These are phyloP conservation scores for Asterophora parasitica DNA, from an alignment of 768 basidiomycete species.

Conservation along the genomic window DNA sequence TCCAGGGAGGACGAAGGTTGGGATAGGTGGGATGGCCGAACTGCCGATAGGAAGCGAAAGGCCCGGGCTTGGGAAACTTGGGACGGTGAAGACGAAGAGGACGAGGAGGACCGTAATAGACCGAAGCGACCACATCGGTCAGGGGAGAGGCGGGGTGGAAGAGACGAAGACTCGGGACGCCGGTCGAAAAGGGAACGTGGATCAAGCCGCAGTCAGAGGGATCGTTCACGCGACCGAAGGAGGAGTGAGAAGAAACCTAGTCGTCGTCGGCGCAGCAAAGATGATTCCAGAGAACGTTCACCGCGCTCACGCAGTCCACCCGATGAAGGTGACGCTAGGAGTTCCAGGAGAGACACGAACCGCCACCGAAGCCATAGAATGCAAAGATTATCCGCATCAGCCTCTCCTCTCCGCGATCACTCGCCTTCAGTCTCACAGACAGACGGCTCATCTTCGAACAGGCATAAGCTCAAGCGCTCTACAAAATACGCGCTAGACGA, in stretches of 20 bases:
- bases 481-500: slow-evolving; percentile 31
- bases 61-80: slow-evolving; percentile 46
- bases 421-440: slow-evolving; percentile 21
- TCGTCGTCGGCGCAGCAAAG: slow-evolving; percentile 6
- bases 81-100: slow-evolving; percentile 39
- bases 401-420: slow-evolving; percentile 22
- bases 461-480: slow-evolving; percentile 23
- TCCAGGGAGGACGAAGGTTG: slow-evolving; percentile 27
- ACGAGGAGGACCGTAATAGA: slow-evolving; percentile 20
- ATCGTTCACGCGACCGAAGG: slow-evolving; percentile 6
- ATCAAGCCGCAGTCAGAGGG: slow-evolving; percentile 17
- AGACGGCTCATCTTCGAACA: slow-evolving; percentile 17
- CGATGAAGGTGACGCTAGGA: slow-evolving; percentile 14
- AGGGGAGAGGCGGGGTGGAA: slow-evolving; percentile 18
- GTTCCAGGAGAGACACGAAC: slow-evolving; percentile 19
- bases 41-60: slow-evolving; percentile 42
- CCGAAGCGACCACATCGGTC: slow-evolving; percentile 23
- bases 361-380: slow-evolving; percentile 10
- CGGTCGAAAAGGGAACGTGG: slow-evolving; percentile 21
- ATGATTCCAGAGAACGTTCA: neutral
- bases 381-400: slow-evolving; percentile 19
- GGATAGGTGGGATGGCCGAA: slow-evolving; percentile 54
- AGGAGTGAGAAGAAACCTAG: slow-evolving; percentile 9
- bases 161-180: slow-evolving; percentile 15
- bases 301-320: slow-evolving; percentile 3